Percentiles rank a stretch among this genome's conserved stretches.
These are phyloP conservation scores for Boletus smithii DNA, from an alignment of 1,284 basidiomycete genomes.

Conservation along the genomic window DNA sequence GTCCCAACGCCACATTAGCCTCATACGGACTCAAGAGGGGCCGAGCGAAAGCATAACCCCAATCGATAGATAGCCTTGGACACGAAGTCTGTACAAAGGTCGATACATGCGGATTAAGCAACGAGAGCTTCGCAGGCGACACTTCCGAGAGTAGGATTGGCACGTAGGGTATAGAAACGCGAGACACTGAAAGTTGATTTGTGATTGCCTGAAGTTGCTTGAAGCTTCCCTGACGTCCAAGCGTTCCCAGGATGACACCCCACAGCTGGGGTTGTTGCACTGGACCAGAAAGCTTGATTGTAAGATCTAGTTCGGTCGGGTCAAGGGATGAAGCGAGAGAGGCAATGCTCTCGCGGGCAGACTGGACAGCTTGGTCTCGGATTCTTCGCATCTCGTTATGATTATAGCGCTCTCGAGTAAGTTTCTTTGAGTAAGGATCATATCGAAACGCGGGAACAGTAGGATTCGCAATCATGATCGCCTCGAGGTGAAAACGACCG, in stretches of 20 bases:
- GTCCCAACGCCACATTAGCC: conserved; percentile 82
- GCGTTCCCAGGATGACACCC: conserved; percentile 95
- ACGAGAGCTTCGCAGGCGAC: conserved; percentile 87
- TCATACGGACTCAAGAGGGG: conserved; percentile 95
- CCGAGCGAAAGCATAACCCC: conserved; percentile 92
- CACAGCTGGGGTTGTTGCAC: conserved; percentile 45
- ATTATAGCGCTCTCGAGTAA: conserved; percentile 91
- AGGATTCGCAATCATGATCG: conserved; percentile 99
- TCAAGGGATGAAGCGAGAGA: conserved; percentile 25
- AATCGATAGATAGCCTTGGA: conserved; percentile 94
- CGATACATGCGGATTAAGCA: conserved; percentile 79
- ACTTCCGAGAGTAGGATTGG: conserved; percentile 94
- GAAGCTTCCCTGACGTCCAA: conserved; percentile 92
- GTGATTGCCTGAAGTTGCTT: conserved; percentile 87
- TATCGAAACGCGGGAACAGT: conserved; percentile 95
- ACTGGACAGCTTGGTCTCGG: conserved; percentile 75
- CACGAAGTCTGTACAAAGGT: conserved; percentile 96
- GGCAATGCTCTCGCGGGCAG: conserved; percentile 63
- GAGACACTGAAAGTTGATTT: conserved; percentile 55
- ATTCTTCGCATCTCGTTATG: conserved; percentile 83
- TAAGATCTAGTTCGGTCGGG: neutral
- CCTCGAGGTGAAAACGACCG: conserved; percentile 96
- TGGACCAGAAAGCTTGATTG: conserved; percentile 1
- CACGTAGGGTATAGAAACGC: conserved; percentile 68
- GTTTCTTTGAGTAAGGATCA: conserved; percentile 97